Evolutionary conservation across 2,329 filamentous ascomycete species (phyloP).

Genomic region (Cucurbitaria berberidis): DNA sequence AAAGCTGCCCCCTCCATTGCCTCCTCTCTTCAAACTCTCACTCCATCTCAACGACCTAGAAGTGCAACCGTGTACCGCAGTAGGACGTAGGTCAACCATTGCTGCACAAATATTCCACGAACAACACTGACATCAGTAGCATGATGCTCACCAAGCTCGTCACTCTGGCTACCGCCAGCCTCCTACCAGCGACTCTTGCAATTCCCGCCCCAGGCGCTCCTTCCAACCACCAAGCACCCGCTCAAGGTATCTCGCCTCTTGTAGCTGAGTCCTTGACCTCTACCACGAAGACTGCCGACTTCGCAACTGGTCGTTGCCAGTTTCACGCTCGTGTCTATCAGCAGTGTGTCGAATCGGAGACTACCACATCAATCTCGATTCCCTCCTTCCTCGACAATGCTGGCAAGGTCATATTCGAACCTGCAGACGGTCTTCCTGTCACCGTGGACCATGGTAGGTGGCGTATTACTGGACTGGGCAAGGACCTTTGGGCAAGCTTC

Average conservation of each 20-base stretch:
- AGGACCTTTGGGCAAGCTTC: background rate
- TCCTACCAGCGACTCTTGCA: background rate
- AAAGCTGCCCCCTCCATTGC: background rate
- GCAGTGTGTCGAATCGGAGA: background rate
- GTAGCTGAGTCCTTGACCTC: background rate
- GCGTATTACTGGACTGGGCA: background rate
- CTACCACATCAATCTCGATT: background rate
- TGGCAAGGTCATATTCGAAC: background rate
- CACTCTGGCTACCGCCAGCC: background rate
- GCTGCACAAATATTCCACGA: background rate
- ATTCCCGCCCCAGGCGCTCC: background rate
- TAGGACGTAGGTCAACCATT: background rate
- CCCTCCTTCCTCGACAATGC: background rate
- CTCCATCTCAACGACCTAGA: background rate
- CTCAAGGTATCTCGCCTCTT: background rate
- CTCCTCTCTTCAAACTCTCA: background rate
- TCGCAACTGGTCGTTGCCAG: background rate
- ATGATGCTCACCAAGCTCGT: background rate
- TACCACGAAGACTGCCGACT: background rate
- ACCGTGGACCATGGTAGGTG: background rate
- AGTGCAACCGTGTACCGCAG: background rate
- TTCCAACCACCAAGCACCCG: background rate
- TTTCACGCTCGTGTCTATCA: background rate
- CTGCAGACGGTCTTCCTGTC: background rate
- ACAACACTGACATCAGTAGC: background rate